Percentiles rank a stretch among this genome's conserved stretches.
Evolutionary conservation across 306 rosid species (phyloP).

Genomic region (Sechiopsis laciniata): DNA sequence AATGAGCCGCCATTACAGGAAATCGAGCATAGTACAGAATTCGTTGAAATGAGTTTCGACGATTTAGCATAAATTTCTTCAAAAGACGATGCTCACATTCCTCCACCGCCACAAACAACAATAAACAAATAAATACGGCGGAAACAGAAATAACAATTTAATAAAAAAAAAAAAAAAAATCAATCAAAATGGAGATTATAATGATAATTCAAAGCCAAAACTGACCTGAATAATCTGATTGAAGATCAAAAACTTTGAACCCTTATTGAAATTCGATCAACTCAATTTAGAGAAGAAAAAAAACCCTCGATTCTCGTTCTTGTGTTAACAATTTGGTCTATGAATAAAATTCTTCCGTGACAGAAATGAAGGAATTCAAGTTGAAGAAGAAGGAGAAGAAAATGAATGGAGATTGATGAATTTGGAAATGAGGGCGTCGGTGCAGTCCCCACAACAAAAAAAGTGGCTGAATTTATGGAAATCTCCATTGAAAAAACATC

Average conservation of each 20-base stretch:
- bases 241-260: not conserved
- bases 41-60: not conserved
- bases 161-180: not conserved
- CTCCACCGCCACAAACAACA: slow-evolving; percentile 21
- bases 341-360: not conserved
- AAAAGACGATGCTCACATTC: not conserved
- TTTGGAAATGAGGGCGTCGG: not conserved
- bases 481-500: not conserved
- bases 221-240: slow-evolving; percentile 11
- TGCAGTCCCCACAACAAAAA: slow-evolving; percentile 3
- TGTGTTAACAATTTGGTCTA: not conserved
- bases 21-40: slow-evolving; percentile 14
- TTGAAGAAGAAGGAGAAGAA: not conserved
- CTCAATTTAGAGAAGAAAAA: not conserved
- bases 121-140: slow-evolving; percentile 10
- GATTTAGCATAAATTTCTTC: slow-evolving; percentile 15
- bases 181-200: not conserved
- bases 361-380: not conserved
- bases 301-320: not conserved
- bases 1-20: slow-evolving; percentile 19
- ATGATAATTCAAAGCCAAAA: not conserved
- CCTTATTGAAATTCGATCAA: not conserved
- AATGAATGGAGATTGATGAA: not conserved
- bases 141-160: not conserved
- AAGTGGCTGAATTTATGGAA: slow-evolving; percentile 12